Evolutionary conservation across 2,329 filamentous ascomycete genomes (phyloP), one percentile per base, ranked within the genome.

Genomic region (Trichoderma sp.): DNA sequence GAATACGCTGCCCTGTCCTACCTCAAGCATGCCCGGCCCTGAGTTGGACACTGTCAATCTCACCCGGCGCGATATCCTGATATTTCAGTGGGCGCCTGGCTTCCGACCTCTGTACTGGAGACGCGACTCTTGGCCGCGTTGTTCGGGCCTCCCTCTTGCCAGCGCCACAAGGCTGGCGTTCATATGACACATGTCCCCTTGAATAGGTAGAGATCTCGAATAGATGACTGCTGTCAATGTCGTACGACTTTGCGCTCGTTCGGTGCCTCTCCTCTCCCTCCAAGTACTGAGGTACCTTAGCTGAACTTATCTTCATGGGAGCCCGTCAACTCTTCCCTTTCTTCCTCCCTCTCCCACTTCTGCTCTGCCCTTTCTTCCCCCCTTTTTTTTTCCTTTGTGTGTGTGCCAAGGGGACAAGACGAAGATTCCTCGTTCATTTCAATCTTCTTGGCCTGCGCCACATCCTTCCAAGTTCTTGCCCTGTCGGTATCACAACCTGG

Each of bases 401-500:
- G 34, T 39, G 30, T 21, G 21, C 21, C 41, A 19, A 43, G 10
- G 21, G 39, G 24, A 44, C 21, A 45, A 43, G 26, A 45, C 17
- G 19, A 24, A 45, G 34, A 62, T n/a, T 47, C 41, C 28, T 15
- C 34, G 34, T 39, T 39, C 34, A 39, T 39, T 39, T 39, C n/a
- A 19, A n/a, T 19, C 17, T 9, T 19, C n/a, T 62, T 52, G 43
- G 61, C 21, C 61, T 56, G 61, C 61, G 61, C 61, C 61, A 63
- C 61, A 63, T 55, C 51, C 26, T 62, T 54, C 39, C 59, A 62
- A 26, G 19, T 43, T n/a, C n/a, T n/a, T n/a, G n/a, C n/a, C 41
- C 43, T 50, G 44, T 62, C 48, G 26, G 48, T 43, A 44, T 62
- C 59, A 54, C 39, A 34, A 24, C 34, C 34, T 39, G 10, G 12